phyloP scores from a whole-genome alignment of 768 basidiomycete species.

The Nidularia pulvinata region DNA sequence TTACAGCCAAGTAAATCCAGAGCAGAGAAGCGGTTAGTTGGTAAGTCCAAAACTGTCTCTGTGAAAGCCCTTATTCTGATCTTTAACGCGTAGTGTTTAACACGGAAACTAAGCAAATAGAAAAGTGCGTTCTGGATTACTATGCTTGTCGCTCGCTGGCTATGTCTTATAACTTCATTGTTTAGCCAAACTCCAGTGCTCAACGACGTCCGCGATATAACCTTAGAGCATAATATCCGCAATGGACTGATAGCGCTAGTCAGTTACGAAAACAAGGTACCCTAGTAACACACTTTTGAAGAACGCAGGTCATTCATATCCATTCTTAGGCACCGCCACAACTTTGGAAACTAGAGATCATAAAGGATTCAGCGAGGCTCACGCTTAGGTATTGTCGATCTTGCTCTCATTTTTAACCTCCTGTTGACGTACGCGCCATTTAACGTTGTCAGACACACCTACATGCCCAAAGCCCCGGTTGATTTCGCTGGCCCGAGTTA shows the following conservation, averaged over 20 bases:
- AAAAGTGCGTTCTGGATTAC: conserved; percentile 46
- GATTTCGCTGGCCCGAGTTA: conserved; percentile 84
- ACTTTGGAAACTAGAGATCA: conserved; percentile 69
- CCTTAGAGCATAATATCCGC: conserved; percentile 47
- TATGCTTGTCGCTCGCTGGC: no score
- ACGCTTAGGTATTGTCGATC: conserved; percentile 28
- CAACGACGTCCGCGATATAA: conserved; percentile 73
- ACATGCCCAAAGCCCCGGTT: conserved; percentile 64
- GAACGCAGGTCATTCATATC: neutral
- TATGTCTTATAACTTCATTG: no score
- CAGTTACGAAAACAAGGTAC: conserved; percentile 76
- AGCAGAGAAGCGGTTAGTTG: conserved; percentile 72
- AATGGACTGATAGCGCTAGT: conserved; percentile 61
- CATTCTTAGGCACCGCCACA: conserved; percentile 66
- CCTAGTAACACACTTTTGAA: neutral
- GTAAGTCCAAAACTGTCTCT: conserved; percentile 38
- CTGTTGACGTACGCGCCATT: neutral
- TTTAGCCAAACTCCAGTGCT: conserved; percentile 70
- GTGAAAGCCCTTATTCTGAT: neutral
- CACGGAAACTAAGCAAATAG: conserved; percentile 59
- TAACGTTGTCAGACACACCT: conserved; percentile 57
- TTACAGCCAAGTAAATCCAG: conserved; percentile 70
- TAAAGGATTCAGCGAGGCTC: conserved; percentile 52
- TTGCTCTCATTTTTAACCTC: conserved; percentile 2
- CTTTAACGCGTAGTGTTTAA: conserved; percentile 53